These are phyloP conservation scores for Fusarium anguioides DNA, from an alignment of 2,329 filamentous ascomycete genomes.

Conservation along the genomic window DNA sequence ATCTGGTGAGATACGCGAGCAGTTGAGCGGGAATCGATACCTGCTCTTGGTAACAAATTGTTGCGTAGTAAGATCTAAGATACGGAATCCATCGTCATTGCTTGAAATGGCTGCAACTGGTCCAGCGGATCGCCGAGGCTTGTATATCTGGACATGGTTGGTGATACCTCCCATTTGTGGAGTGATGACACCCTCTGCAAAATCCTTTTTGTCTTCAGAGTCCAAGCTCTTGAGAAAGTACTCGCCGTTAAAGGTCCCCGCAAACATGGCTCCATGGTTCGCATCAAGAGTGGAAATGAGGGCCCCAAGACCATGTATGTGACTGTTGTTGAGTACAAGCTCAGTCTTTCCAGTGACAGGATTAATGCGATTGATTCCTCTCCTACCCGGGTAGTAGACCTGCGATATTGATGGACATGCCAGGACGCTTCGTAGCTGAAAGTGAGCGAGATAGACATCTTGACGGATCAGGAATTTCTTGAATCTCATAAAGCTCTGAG, in stretches of 20 bases:
- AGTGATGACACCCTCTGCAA: conserved; percentile 61
- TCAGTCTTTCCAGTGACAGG: conserved; percentile 60
- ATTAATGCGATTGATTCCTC: conserved; percentile 64
- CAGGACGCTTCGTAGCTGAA: conserved; percentile 72
- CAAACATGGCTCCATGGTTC: conserved; percentile 66
- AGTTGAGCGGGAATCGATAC: conserved; percentile 76
- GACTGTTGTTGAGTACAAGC: conserved; percentile 57
- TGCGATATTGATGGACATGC: conserved; percentile 66
- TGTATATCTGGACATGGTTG: conserved; percentile 71
- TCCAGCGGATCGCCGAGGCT: conserved; percentile 60
- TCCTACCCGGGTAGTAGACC: conserved; percentile 66
- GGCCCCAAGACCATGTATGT: conserved; percentile 51
- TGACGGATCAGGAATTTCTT: conserved; percentile 65
- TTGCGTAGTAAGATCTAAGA: conserved; percentile 69
- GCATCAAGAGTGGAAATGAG: conserved; percentile 64
- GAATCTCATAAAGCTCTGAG: conserved; percentile 68
- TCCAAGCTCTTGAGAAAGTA: conserved; percentile 63
- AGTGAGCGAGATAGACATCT: conserved; percentile 69
- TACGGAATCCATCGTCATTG: conserved; percentile 69
- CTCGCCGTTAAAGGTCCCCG: conserved; percentile 68
- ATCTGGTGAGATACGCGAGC: conserved; percentile 77
- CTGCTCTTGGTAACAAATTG: conserved; percentile 63
- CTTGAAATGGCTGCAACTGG: conserved; percentile 71
- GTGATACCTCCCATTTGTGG: conserved; percentile 66
- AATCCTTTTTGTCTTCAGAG: conserved; percentile 50